Percentiles rank a stretch among this genome's conserved stretches.
Evolutionary conservation across 768 basidiomycete genomes (phyloP).

Genomic region (Termitomyces bulborhizus): DNA sequence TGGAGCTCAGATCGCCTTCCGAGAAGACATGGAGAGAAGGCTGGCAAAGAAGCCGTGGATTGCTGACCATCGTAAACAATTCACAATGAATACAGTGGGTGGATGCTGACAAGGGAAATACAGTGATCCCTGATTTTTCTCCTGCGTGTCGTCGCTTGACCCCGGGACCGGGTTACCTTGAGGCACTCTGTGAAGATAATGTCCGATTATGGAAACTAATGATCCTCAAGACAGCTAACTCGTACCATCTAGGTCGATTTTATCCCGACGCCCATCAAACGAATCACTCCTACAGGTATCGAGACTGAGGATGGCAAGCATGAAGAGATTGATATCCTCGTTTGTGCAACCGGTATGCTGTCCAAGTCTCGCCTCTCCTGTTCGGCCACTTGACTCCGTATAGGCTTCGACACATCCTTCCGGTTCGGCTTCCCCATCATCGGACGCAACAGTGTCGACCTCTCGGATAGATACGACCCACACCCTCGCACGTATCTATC

Average conservation of each 20-base stretch:
- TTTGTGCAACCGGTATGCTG: conserved; percentile 53
- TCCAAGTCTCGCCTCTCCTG: neutral
- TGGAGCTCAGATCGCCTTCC: conserved; percentile 29
- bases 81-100: neutral
- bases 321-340: conserved; percentile 50
- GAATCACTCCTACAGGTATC: conserved; percentile 48
- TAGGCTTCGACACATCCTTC: conserved; percentile 50
- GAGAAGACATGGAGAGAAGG: conserved; percentile 39
- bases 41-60: conserved; percentile 56
- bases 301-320: conserved; percentile 48
- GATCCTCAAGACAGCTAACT: neutral
- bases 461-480: conserved; percentile 49
- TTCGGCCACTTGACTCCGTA: neutral
- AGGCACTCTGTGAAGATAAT: conserved; percentile 58
- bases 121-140: conserved; percentile 56
- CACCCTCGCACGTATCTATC: conserved; percentile 55
- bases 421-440: conserved; percentile 44
- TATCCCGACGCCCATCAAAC: conserved; percentile 41
- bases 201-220: conserved; percentile 22
- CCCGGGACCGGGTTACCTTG: conserved; percentile 62
- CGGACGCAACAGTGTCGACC: conserved; percentile 44
- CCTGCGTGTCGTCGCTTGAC: conserved; percentile 60
- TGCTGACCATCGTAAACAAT: conserved; percentile 40
- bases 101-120: neutral
- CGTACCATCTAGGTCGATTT: conserved; percentile 41